phyloP scores from a whole-genome alignment of 371 early-diverging fungal species.

The Mucor irregularis region DNA sequence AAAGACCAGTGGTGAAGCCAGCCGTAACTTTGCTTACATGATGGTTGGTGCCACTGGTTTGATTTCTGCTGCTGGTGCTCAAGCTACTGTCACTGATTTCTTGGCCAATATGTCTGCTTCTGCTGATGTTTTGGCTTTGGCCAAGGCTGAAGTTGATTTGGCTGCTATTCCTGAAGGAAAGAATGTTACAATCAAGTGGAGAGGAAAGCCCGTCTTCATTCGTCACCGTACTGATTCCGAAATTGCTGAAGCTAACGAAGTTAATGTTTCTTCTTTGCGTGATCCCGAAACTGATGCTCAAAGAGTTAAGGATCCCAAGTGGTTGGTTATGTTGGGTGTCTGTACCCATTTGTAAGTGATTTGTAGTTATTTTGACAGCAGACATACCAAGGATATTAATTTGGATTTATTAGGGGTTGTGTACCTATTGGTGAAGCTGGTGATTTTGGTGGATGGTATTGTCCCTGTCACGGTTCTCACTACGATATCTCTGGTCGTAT shows the following conservation, averaged over 20 bases:
- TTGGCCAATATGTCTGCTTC: constrained; percentile 92
- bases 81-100: constrained; percentile 91
- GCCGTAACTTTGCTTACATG: constrained; percentile 87
- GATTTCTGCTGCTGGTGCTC: constrained; percentile 84
- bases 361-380: neutral
- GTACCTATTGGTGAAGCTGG: constrained; percentile 98
- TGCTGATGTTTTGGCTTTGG: constrained; percentile 96
- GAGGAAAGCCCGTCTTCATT: constrained; percentile 98
- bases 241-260: constrained; percentile 90
- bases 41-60: constrained; percentile 93
- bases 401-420: constrained; percentile 71
- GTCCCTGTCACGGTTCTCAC: constrained; percentile 99
- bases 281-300: constrained; percentile 93
- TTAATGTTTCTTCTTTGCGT: constrained; percentile 78
- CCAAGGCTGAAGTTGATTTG: constrained; percentile 95
- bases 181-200: constrained; percentile 97
- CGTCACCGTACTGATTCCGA: constrained; percentile 95
- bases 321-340: constrained; percentile 97
- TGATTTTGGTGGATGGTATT: constrained; percentile 98
- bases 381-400: neutral
- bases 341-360: constrained; percentile 90
- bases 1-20: constrained; percentile 63
- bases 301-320: constrained; percentile 90
- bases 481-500: constrained; percentile 96
- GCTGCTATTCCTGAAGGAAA: constrained; percentile 93